Evolutionary conservation across 805 yeast genomes (phyloP).

Genomic region (Nakazawaea ernobii): DNA sequence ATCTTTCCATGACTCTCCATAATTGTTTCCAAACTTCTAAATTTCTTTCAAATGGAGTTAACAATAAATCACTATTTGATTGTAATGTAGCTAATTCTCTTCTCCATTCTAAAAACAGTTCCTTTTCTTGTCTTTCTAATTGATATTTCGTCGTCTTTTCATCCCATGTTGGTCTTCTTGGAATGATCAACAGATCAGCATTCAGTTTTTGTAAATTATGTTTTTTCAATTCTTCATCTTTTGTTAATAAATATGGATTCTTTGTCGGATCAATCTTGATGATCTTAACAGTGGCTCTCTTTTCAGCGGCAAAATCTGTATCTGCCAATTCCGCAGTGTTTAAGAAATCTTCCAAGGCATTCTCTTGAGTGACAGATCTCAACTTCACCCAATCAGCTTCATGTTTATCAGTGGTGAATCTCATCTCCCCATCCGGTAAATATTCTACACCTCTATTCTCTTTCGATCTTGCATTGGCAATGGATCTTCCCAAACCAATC

Average conservation of each 20-base stretch:
- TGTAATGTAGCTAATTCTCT: slow-evolving; percentile 80
- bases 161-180: slow-evolving; percentile 89
- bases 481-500: slow-evolving; percentile 81
- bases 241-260: slow-evolving; percentile 57
- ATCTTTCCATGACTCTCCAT: slow-evolving; percentile 96
- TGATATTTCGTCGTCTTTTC: slow-evolving; percentile 64
- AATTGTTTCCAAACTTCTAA: slow-evolving; percentile 97
- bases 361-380: slow-evolving; percentile 92
- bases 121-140: slow-evolving; percentile 81
- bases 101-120: slow-evolving; percentile 92
- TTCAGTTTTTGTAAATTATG: slow-evolving; percentile 61
- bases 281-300: slow-evolving; percentile 74
- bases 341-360: slow-evolving; percentile 88
- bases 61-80: slow-evolving; percentile 74
- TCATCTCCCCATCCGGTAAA: slow-evolving; percentile 81
- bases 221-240: slow-evolving; percentile 58
- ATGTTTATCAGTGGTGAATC: slow-evolving; percentile 80
- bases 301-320: slow-evolving; percentile 93
- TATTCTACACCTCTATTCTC: slow-evolving; percentile 60
- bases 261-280: slow-evolving; percentile 58
- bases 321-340: slow-evolving; percentile 95
- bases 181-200: slow-evolving; percentile 71
- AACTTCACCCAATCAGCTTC: slow-evolving; percentile 88
- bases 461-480: slow-evolving; percentile 64
- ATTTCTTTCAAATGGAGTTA: slow-evolving; percentile 96